These are phyloP conservation scores for Phytopythium montanum DNA, from an alignment of 352 stramenopile species.

Conservation along the genomic window DNA sequence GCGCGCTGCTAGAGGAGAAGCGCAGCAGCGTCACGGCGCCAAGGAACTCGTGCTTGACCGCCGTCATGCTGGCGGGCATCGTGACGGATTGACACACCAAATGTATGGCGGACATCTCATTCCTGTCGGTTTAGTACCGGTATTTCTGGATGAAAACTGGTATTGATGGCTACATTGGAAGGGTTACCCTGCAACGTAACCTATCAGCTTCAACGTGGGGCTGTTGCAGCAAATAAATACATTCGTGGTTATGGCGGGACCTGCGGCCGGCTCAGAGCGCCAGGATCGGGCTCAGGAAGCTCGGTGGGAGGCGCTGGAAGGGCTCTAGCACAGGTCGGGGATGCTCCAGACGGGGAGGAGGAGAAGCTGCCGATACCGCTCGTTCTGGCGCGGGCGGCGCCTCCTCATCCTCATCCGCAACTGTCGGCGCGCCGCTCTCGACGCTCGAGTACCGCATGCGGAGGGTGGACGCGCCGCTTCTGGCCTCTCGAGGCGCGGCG, in stretches of 20 bases:
- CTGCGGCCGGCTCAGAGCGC: background rate
- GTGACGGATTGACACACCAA: background rate
- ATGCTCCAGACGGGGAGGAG: background rate
- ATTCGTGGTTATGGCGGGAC: background rate
- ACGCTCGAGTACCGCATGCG: slow-evolving; percentile 3
- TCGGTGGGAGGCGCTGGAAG: background rate
- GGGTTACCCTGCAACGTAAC: background rate
- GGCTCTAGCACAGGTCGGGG: background rate
- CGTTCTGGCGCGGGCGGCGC: background rate
- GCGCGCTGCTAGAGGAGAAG: slow-evolving; percentile 62
- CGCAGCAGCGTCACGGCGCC: slow-evolving; percentile 79
- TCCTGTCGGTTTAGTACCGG: slow-evolving; percentile 4
- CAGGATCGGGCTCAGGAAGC: background rate
- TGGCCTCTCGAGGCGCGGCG: background rate
- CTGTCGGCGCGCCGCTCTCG: slow-evolving; percentile 4
- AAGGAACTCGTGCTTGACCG: slow-evolving; percentile 68
- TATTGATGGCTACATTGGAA: slow-evolving; percentile 15
- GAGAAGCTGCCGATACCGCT: background rate
- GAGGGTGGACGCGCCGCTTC: background rate
- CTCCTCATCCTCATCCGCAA: slow-evolving; percentile 12
- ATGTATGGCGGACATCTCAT: background rate
- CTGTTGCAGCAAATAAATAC: background rate
- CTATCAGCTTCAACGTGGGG: background rate
- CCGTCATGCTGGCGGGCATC: slow-evolving; percentile 10
- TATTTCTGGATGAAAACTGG: slow-evolving; percentile 5